Base-by-base conservation (phyloP, 2,329 filamentous ascomycete species). In the Epichloe gansuensis region DNA sequence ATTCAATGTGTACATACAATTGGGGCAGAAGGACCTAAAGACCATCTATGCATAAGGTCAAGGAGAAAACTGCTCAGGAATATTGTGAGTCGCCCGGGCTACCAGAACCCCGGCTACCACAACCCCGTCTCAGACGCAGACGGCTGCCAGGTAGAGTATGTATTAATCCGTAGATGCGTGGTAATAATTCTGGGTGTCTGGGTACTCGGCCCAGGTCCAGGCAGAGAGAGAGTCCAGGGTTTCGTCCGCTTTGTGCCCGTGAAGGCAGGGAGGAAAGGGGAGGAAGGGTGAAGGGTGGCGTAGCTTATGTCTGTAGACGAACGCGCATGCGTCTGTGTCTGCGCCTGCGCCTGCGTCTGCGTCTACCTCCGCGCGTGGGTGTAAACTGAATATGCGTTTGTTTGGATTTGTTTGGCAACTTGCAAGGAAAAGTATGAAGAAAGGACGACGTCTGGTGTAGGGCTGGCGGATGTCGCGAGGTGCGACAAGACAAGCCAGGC, bases 391-490 rank as follows among this genome's bases (percentile, higher is more conserved):
- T 39, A 25, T 39, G 35, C n/a, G 25, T 35, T 43, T 35, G 25
- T 35, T 43, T 35, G 25, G 48, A 15, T 35, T n/a, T 15, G 48
- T 21, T 39, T n/a, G 48, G 48, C 39, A 17, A 17, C 17, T 17
- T 17, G 17, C 17, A 35, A 25, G 11, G 43, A n/a, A 37, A 34
- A 11, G 9, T n/a, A 28, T 2, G 28, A 44, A 37, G 21, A 34
- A 44, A 17, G 39, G 48, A 17, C 11, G 48, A 17, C 11, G 23
- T 17, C 23, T 8, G 48, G 28, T 50, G 39, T 38, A 50, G 39
- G 48, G 48, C 48, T 50, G 48, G 48, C 48, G 39, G 39, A 50
- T 50, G 48, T 50, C 39, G 25, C 48, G 39, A 50, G 39, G n/a
- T 43, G 48, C 43, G 42, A 17, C 42, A 44, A 44, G 42, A 17